These are phyloP conservation scores for Hsuehochloa calcarea DNA, from an alignment of 176 grass and related monocot genomes.

Conservation along the genomic window DNA sequence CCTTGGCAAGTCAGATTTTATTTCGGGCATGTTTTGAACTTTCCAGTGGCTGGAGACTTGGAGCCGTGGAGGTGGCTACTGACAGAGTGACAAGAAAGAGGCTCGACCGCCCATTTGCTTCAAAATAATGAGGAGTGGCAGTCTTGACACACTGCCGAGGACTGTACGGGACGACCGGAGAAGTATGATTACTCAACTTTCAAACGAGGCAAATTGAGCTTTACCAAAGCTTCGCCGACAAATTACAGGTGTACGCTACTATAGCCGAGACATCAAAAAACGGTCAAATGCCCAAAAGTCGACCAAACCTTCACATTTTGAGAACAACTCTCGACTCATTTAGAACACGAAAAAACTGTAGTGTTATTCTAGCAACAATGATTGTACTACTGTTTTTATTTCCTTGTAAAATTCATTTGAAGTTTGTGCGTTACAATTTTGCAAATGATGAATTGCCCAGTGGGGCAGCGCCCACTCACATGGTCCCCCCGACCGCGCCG, in stretches of 20 bases:
- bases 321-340: background rate
- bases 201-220: background rate
- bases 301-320: background rate
- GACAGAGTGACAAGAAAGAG: background rate
- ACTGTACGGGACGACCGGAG: background rate
- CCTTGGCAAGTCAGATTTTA: too few relatives aligned
- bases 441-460: too few relatives aligned
- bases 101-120: background rate
- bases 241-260: background rate
- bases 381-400: background rate
- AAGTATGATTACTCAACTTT: too few relatives aligned
- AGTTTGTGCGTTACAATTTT: background rate
- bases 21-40: too few relatives aligned
- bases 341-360: background rate
- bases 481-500: background rate
- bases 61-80: background rate
- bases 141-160: background rate
- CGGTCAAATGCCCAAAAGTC: background rate
- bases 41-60: background rate
- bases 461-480: background rate
- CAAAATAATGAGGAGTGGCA: background rate
- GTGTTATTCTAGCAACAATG: background rate
- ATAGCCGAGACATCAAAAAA: background rate
- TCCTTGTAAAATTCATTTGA: background rate
- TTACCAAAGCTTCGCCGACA: background rate